Percentiles rank a stretch among this genome's conserved stretches.
These are phyloP conservation scores for Fusarium torreyae DNA, from an alignment of 2,329 filamentous ascomycete genomes.

Conservation along the genomic window DNA sequence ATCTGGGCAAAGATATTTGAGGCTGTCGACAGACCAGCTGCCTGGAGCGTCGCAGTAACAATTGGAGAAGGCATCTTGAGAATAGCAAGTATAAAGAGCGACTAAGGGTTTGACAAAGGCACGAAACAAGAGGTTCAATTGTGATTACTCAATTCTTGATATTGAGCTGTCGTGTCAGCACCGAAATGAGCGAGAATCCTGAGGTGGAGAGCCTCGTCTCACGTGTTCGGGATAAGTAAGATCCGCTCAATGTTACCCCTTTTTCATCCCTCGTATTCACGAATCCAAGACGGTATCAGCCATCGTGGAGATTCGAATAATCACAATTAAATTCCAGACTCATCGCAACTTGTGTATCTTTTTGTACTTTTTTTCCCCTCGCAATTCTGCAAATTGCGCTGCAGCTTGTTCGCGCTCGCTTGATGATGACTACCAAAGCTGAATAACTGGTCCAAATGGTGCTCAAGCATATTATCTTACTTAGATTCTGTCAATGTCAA, in stretches of 20 bases:
- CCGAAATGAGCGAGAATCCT: slow-evolving; percentile 17
- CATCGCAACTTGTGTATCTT: too few species aligned
- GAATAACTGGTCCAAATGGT: too few species aligned
- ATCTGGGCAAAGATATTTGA: slow-evolving; percentile 71
- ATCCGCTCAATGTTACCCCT: slow-evolving; percentile 25
- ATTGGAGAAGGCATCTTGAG: slow-evolving; percentile 64
- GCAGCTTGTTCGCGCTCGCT: too few species aligned
- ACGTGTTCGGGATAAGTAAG: slow-evolving; percentile 40
- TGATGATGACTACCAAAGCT: too few species aligned
- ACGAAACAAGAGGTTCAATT: background rate
- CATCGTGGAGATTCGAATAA: fast-evolving
- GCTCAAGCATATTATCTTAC: too few species aligned
- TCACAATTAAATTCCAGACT: too few species aligned
- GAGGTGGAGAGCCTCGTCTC: slow-evolving; percentile 33
- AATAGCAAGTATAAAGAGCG: slow-evolving; percentile 8
- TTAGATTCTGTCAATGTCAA: too few species aligned
- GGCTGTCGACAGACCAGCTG: slow-evolving; percentile 64
- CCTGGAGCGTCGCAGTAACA: slow-evolving; percentile 67
- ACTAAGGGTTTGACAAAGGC: background rate
- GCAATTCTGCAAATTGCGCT: too few species aligned
- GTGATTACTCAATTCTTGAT: background rate
- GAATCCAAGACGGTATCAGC: background rate
- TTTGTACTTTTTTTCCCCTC: too few species aligned
- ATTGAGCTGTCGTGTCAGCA: slow-evolving; percentile 15
- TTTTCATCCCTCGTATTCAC: slow-evolving; percentile 14